phyloP scores from a whole-genome alignment of 305 asterid species.

The Fraxinus sp. region DNA sequence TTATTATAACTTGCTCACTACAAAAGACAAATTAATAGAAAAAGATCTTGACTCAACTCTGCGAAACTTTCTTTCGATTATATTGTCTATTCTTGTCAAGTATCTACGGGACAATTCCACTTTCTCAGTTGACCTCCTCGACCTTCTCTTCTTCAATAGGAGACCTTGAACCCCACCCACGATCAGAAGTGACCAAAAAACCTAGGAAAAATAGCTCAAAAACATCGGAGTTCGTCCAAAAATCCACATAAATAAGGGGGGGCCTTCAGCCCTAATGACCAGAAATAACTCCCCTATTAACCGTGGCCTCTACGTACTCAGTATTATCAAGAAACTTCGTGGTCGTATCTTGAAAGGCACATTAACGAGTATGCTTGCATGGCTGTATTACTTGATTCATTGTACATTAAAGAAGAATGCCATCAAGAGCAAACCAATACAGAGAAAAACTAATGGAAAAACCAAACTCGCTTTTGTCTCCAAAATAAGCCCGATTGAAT shows the following conservation, averaged over 20 bases:
- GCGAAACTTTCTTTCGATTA: constrained; percentile 21
- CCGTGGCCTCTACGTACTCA: constrained; percentile 43
- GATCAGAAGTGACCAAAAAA: constrained; percentile 12
- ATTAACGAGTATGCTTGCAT: constrained; percentile 75
- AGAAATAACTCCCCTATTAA: constrained; percentile 75
- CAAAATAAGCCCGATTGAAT: constrained; percentile 27
- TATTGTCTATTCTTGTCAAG: neutral
- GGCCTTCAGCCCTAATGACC: constrained; percentile 78
- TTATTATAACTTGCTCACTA: neutral
- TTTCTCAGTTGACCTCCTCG: neutral
- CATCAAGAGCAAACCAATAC: constrained; percentile 61
- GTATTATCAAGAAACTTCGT: constrained; percentile 1
- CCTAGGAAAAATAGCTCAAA: constrained; percentile 44
- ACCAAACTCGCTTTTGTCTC: constrained; percentile 39
- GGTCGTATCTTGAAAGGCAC: constrained; percentile 42
- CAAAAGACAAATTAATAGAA: no score
- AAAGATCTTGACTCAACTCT: neutral
- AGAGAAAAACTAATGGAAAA: constrained; percentile 60
- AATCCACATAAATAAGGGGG: constrained; percentile 74
- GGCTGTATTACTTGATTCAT: constrained; percentile 79
- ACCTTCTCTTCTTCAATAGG: neutral
- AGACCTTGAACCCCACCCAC: constrained; percentile 3
- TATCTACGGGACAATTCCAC: neutral
- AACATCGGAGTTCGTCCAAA: constrained; percentile 87
- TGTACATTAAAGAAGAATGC: constrained; percentile 79